Evolutionary conservation across 2,329 filamentous ascomycete genomes (phyloP).

Genomic region (Alternaria novae-zelandiae): DNA sequence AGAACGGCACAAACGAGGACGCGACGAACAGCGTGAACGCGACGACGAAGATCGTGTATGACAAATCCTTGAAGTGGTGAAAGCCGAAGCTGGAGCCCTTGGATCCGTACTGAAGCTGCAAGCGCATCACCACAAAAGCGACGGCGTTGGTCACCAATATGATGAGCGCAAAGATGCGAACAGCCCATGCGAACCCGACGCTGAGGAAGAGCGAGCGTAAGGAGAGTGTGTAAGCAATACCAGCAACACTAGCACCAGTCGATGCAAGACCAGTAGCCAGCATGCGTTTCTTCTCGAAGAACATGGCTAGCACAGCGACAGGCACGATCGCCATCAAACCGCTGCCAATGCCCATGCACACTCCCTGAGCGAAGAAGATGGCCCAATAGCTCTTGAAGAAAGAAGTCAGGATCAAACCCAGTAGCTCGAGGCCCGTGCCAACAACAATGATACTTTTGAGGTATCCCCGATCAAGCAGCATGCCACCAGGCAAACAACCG

Average conservation of each 20-base stretch:
- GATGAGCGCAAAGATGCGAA: constrained; percentile 22
- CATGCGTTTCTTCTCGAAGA: constrained; percentile 44
- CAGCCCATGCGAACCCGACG: constrained; percentile 41
- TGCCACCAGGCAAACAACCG: constrained; percentile 37
- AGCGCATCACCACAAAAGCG: constrained; percentile 19
- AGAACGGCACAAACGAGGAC: constrained; percentile 24
- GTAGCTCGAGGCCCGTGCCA: constrained; percentile 35
- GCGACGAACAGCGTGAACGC: constrained; percentile 25
- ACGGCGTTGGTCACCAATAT: constrained; percentile 17
- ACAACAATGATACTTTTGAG: constrained; percentile 38
- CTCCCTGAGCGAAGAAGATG: constrained; percentile 43
- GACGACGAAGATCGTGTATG: constrained; percentile 22
- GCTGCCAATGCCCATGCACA: constrained; percentile 44
- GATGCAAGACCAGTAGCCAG: constrained; percentile 42
- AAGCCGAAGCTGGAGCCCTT: constrained; percentile 18
- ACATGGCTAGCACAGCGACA: constrained; percentile 41
- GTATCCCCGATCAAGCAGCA: constrained; percentile 40
- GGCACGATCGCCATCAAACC: constrained; percentile 34
- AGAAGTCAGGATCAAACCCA: constrained; percentile 26
- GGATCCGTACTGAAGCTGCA: constrained; percentile 20
- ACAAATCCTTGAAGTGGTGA: constrained; percentile 23
- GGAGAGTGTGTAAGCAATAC: constrained; percentile 41
- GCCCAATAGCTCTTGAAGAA: constrained; percentile 27
- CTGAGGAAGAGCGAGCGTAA: constrained; percentile 37
- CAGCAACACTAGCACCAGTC: constrained; percentile 44